Evolutionary conservation across 2,329 filamentous ascomycete species (phyloP), one percentile per base, ranked within the genome.

Genomic region (Xylaria sp.): DNA sequence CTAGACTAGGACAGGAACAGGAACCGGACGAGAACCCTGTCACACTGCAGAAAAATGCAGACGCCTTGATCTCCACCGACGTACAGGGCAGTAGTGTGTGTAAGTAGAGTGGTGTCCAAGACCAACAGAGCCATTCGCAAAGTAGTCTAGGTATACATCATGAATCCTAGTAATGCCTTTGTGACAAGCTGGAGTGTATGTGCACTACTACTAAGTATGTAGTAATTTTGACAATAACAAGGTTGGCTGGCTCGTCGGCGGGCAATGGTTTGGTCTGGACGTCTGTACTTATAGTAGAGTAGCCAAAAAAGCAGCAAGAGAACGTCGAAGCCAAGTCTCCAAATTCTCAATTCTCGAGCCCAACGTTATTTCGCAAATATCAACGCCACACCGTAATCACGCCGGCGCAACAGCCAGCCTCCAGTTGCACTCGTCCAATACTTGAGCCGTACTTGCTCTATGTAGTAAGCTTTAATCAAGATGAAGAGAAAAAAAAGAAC

Each of bases 1-100:
- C 51, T 54, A 55, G 47, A 31, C 40, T 54, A 52, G 35, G 41
- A 56, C 55, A 55, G 21, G 53, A 62, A 54, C 54, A 58, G 59
- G 54, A 57, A 52, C 40, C 17, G 41, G 29, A 6, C 29, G 11
- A 33, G 27, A 62, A 62, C 54, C 59, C 48, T 62, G 54, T 29
- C 31, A 41, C 52, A 33, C 48, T 47, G 48, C 54, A 49, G 51
- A 54, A 51, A 40, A 15, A 49, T 54, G 59, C 43, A 48, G 31
- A 17, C 19, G 47, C 31, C 40, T 31, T 37, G 37, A 54, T 52
- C 40, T 46, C 40, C 31, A 51, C 46, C 13, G 3, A 33, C 37
- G 29, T 37, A 17, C 21, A 37, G 19, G 10, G 15, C n/a, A 21
- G 15, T 41, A 15, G 40, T 17, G 13, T 41, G 5, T 31, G 38